Base-by-base conservation (phyloP, 129 eudicot species). In the Lactuca saligna region DNA sequence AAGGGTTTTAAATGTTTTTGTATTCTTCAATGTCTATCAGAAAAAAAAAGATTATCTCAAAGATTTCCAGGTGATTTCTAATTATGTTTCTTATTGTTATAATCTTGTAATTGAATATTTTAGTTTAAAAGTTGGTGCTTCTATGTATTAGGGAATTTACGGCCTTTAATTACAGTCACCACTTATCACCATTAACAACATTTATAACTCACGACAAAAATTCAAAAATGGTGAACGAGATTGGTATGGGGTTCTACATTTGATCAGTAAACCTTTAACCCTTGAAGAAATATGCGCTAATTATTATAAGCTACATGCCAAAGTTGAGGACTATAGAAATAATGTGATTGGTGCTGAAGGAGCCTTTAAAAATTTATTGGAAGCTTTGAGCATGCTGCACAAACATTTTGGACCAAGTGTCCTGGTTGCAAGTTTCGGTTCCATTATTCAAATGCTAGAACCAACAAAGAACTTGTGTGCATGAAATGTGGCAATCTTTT, bases 381-480 rank as follows among this genome's bases (percentile, higher is more conserved):
- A 70, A 41, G 75, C 67, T 10, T 70, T 70, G 29, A 46, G 75
- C 59, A n/a, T 25, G 13, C 12, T 70, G 67, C 59, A 3, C 14
- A 7, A 29, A 33, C 41, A 11, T 71, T 71, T 48, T 71, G 75
- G 75, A 60, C 68, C n/a, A 48, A 4, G 59, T 71, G 75, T 71
- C 41, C 68, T 6, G 12, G 8, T 13, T 71, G 75, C 11, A 48
- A 16, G 49, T 42, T 46, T 17, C 44, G 46, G 68, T 71, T 60
- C 35, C 67, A 59, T 33, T 71, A 60, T 34, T 37, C 68, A 4
- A 48, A 5, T 71, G 57, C 15, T 33, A 60, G 46, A 59, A 29
- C 17, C 2, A 46, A 71, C 37, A 33, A 2, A 11, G 35, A 59
- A 14, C 38, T 71, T 8, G 17, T 32, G 67, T 71, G 75, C 38